Evolutionary conservation across 192 early-diverging fungal species (phyloP), one percentile per base, ranked within the genome.

Genomic region (Jimgerdemannia lactiflua): DNA sequence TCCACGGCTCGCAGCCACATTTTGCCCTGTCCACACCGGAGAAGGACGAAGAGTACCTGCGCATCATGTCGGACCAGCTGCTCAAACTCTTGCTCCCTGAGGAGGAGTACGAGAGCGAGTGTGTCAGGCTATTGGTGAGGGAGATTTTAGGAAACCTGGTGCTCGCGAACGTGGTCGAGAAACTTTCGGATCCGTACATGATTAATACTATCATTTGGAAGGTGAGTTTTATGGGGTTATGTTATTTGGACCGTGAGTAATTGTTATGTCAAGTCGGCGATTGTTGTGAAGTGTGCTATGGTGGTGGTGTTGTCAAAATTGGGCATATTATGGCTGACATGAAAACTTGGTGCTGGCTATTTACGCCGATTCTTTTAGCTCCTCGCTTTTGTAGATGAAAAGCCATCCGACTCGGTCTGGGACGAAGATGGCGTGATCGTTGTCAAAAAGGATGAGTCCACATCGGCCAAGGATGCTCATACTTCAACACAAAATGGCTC

Each of bases 1-100:
- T 88, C 71, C 85, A 88, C 77, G 86, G 86, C 20, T 73, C 86
- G 43, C 86, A 88, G 41, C 86, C 86, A 1, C 86, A 88, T 70
- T 84, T 86, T 80, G 86, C 84, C 0, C 44, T 88, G 2, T 49
- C 77, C 18, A 74, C 79, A 42, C 80, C 76, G 65, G 72, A 81
- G 6, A 69, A 80, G 14, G 86, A 88, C 43, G 77, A 80, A 59
- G 86, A 88, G 19, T 88, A 88, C 43, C 41, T 84, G 0, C 77
- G 84, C 11, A 73, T 81, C n/a, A 64, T 88, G 4, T 70, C 84
- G 2, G 85, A 86, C 11, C 74, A 84, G 44, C 59, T 88, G 4
- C 75, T 88, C 17, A 71, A 68, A 17, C 41, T 75, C 10, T 19
- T 88, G 14, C 73, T 88, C 1, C 78, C 80, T 3, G 66, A 72